These are phyloP conservation scores for Stephania cephalantha DNA, from an alignment of 164 flowering plant genomes.

Conservation along the genomic window DNA sequence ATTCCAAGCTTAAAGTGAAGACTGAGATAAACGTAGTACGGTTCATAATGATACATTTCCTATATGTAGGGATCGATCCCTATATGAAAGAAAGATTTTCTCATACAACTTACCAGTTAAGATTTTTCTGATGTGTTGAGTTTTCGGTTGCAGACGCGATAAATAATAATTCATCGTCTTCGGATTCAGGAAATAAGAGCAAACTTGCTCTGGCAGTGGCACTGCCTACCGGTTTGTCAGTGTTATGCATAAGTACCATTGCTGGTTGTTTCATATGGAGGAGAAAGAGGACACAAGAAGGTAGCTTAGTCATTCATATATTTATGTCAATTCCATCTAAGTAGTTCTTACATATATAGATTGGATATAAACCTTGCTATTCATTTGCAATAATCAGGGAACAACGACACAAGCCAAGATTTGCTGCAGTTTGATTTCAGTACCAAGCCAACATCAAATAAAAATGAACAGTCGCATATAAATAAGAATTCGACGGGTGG, in stretches of 20 bases:
- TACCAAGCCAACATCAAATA: neutral
- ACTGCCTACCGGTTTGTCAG: neutral
- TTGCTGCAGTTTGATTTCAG: slow-evolving; percentile 1
- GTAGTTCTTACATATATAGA: neutral
- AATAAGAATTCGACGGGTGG: neutral
- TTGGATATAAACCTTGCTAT: neutral
- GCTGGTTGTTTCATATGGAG: neutral
- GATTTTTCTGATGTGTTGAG: neutral
- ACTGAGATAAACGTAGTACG: too few relatives aligned
- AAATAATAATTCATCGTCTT: neutral
- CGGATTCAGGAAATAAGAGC: slow-evolving; percentile 1
- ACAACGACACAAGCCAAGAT: neutral
- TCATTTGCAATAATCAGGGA: neutral
- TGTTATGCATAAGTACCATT: neutral
- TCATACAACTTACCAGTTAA: too few relatives aligned
- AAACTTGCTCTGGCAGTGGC: neutral
- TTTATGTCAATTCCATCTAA: neutral
- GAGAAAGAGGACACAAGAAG: neutral
- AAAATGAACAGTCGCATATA: neutral
- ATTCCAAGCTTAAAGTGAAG: too few relatives aligned
- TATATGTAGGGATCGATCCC: too few relatives aligned
- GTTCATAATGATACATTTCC: too few relatives aligned
- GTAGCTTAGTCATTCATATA: neutral
- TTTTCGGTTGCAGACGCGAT: neutral
- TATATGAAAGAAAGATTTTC: too few relatives aligned